Evolutionary conservation across 2,329 filamentous ascomycete genomes (phyloP), one percentile per base, ranked within the genome.

Genomic region (Paracoccidioides brasiliensis): DNA sequence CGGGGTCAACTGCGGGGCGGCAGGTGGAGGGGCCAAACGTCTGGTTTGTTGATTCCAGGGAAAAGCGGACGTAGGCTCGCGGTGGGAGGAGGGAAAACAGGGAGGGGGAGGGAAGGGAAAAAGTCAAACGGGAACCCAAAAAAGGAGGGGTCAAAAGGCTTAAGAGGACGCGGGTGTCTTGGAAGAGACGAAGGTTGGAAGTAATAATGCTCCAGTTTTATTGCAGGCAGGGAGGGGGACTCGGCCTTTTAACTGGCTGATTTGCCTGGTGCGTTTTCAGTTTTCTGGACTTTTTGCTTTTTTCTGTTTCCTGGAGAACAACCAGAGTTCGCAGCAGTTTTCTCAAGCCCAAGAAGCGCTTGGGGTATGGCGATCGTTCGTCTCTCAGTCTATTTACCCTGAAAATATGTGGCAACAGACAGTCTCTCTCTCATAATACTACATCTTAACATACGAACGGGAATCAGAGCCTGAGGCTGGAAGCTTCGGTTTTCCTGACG

Each of bases 141-240:
- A 35, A 50, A 40, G 35, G 48, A 50, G 48, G 48, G 48, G 48
- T n/a, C n/a, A n/a, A n/a, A n/a, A n/a, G n/a, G n/a, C n/a, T 40
- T 50, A 8, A 40, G 32, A 12, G 30, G 15, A 50, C 5, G 15
- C 45, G 30, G 45, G 12, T 32, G 30, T 33, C 45, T 35, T 33
- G 45, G 42, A 30, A 44, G 12, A 15, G 45, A 10, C 32, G n/a
- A 49, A n/a, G 12, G 9, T n/a, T n/a, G n/a, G n/a, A n/a, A 49
- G 7, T 5, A 42, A 22, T 3, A 43, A 44, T 44, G 15, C 32
- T 8, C 45, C n/a, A 50, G 46, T 37, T 28, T 30, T 45, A 22
- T n/a, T 32, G 15, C 15, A n/a, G 7, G 41, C 49, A 40, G 22
- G 49, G 49, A 51, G 49, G 49, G 49, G 15, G 35, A 51, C 35